Evolutionary conservation across 1,284 basidiomycete genomes (phyloP).

Genomic region (Cryptococcus sp.): DNA sequence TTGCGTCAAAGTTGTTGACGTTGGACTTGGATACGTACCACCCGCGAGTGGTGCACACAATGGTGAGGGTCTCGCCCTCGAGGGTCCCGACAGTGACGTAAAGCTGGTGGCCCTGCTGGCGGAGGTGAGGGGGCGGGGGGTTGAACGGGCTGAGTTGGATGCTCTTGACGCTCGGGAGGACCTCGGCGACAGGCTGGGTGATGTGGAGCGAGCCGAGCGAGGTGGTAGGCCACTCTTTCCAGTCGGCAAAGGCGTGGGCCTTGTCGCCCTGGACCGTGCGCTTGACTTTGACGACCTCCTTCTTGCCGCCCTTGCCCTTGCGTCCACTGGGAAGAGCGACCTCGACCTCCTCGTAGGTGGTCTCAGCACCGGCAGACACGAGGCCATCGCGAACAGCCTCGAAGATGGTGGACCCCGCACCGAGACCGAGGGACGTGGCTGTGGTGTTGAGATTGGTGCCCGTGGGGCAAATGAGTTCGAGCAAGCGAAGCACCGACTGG

Average conservation of each 20-base stretch:
- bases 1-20: constrained; percentile 51
- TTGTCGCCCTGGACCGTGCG: constrained; percentile 36
- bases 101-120: constrained; percentile 56
- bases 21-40: constrained; percentile 57
- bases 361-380: constrained; percentile 18
- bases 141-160: constrained; percentile 58
- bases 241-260: constrained; percentile 49
- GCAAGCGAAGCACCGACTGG: constrained; percentile 52
- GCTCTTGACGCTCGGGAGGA: constrained; percentile 49
- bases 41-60: constrained; percentile 55
- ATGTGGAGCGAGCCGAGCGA: constrained; percentile 44
- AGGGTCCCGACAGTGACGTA: constrained; percentile 56
- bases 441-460: constrained; percentile 48
- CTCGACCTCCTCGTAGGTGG: constrained; percentile 37
- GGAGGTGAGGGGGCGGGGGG: constrained; percentile 56
- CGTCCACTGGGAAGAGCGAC: constrained; percentile 28
- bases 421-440: constrained; percentile 49
- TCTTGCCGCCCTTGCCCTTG: constrained; percentile 39
- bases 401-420: constrained; percentile 53
- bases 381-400: constrained; percentile 52
- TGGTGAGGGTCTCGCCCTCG: constrained; percentile 56
- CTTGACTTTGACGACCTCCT: constrained; percentile 40
- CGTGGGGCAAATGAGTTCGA: constrained; percentile 52
- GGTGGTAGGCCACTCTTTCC: constrained; percentile 35
- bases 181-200: constrained; percentile 42